Conservation (phyloP, 129 eudicot species). For the Centrapalus pauciflorus region DNA sequence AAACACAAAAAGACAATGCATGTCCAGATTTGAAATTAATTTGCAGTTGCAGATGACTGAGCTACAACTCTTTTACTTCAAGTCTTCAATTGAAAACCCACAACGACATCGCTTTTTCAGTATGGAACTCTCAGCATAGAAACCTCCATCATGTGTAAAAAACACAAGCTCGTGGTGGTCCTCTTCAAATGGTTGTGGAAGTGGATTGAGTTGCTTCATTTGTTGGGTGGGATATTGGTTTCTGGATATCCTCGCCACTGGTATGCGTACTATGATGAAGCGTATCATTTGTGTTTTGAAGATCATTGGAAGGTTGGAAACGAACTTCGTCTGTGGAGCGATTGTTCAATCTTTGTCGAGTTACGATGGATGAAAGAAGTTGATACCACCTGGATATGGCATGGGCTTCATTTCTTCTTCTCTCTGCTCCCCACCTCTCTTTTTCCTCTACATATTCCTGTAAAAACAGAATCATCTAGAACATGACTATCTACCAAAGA, state of each 20-base stretch:
- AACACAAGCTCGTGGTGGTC: slow-evolving; percentile 77
- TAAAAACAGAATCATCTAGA: slow-evolving; percentile 8
- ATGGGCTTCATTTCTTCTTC: slow-evolving; percentile 57
- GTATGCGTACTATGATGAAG: slow-evolving; percentile 1
- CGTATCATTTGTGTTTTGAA: slow-evolving; percentile 10
- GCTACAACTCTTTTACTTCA: slow-evolving; percentile 73
- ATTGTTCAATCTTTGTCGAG: slow-evolving; percentile 69
- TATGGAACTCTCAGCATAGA: slow-evolving; percentile 33
- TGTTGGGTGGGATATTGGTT: slow-evolving; percentile 21
- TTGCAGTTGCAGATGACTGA: no score
- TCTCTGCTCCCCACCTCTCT: slow-evolving; percentile 68
- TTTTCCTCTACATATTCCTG: slow-evolving; percentile 85
- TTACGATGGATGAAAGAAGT: slow-evolving; percentile 84
- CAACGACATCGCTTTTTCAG: slow-evolving; percentile 60
- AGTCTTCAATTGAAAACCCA: slow-evolving; percentile 77
- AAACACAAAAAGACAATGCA: no score
- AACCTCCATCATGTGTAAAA: slow-evolving; percentile 38
- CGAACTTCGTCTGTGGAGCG: slow-evolving; percentile 44
- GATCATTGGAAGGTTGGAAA: slow-evolving; percentile 10
- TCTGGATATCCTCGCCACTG: slow-evolving; percentile 8
- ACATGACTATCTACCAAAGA: background rate
- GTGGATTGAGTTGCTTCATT: slow-evolving; percentile 12
- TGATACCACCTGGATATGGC: slow-evolving; percentile 91
- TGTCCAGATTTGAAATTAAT: no score
- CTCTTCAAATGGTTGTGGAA: slow-evolving; percentile 12